Conservation (phyloP, 768 basidiomycete species). For the Lentinula edodes region DNA sequence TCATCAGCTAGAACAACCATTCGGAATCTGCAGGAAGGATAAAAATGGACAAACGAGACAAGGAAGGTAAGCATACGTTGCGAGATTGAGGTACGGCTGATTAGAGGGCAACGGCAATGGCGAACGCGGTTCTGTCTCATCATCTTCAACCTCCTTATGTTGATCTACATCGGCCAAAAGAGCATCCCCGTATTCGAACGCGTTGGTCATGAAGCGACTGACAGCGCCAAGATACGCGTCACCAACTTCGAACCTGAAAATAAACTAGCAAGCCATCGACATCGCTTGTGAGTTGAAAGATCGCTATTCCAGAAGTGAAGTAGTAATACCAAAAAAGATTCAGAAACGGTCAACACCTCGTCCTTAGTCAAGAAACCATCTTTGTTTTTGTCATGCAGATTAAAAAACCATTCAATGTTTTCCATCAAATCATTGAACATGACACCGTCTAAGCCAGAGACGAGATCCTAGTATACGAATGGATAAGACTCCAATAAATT, state of each 20-base stretch:
- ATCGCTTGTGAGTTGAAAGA: neutral
- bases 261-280: slow-evolving; percentile 56
- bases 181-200: slow-evolving; percentile 97
- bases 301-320: neutral
- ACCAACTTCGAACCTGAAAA: slow-evolving; percentile 95
- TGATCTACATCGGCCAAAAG: slow-evolving; percentile 53
- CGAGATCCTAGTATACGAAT: slow-evolving; percentile 62
- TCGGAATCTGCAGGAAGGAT: slow-evolving; percentile 63
- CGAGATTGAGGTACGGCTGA: slow-evolving; percentile 88
- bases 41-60: slow-evolving; percentile 3
- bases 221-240: slow-evolving; percentile 96
- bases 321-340: slow-evolving; percentile 76
- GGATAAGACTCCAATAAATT: neutral
- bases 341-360: slow-evolving; percentile 91
- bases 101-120: slow-evolving; percentile 59
- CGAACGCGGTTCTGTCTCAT: slow-evolving; percentile 28
- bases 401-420: slow-evolving; percentile 99
- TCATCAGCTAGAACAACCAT: slow-evolving; percentile 99
- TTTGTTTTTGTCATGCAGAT: slow-evolving; percentile 91
- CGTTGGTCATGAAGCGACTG: slow-evolving; percentile 96
- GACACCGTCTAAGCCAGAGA: slow-evolving; percentile 83
- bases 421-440: slow-evolving; percentile 98
- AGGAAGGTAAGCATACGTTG: slow-evolving; percentile 50
- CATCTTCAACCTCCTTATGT: slow-evolving; percentile 13
- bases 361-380: slow-evolving; percentile 95